These are phyloP conservation scores for Scedosporium aurantiacum DNA, from an alignment of 2,329 filamentous ascomycete genomes.

Conservation along the genomic window DNA sequence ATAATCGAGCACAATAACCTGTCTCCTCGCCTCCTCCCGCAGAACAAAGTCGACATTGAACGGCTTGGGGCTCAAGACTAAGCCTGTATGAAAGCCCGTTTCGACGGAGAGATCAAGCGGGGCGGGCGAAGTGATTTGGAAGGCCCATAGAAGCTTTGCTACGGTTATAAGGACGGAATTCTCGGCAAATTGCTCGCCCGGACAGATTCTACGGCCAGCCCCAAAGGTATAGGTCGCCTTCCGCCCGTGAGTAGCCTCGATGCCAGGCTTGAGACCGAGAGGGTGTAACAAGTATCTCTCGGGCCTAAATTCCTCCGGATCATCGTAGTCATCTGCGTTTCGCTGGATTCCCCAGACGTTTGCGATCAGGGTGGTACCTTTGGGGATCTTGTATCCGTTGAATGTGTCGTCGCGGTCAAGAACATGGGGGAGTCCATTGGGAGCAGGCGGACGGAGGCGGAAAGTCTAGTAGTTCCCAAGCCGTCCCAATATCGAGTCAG, in stretches of 20 bases:
- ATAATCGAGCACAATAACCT: neutral
- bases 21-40: conserved; percentile 11
- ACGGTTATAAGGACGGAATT: conserved; percentile 28
- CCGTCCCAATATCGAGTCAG: too few relatives aligned
- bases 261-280: conserved; percentile 7
- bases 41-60: conserved; percentile 13
- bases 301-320: conserved; percentile 17
- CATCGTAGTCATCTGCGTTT: conserved; percentile 14
- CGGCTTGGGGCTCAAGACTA: conserved; percentile 7
- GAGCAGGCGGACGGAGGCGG: conserved; percentile 29
- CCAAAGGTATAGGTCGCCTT: conserved; percentile 31
- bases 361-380: conserved; percentile 29
- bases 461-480: conserved; percentile 12
- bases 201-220: conserved; percentile 34
- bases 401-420: conserved; percentile 36
- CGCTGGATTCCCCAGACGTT: conserved; percentile 21
- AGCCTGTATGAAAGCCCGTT: conserved; percentile 14
- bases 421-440: conserved; percentile 33
- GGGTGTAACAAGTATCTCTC: conserved; percentile 15
- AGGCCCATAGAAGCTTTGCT: conserved; percentile 36
- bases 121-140: conserved; percentile 20
- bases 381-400: conserved; percentile 35
- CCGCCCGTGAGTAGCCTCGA: conserved; percentile 9
- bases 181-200: conserved; percentile 36
- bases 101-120: conserved; percentile 16